Evolutionary conservation across 2,329 filamentous ascomycete species (phyloP), one percentile per base, ranked within the genome.

Genomic region (Aspergillus glaucus): DNA sequence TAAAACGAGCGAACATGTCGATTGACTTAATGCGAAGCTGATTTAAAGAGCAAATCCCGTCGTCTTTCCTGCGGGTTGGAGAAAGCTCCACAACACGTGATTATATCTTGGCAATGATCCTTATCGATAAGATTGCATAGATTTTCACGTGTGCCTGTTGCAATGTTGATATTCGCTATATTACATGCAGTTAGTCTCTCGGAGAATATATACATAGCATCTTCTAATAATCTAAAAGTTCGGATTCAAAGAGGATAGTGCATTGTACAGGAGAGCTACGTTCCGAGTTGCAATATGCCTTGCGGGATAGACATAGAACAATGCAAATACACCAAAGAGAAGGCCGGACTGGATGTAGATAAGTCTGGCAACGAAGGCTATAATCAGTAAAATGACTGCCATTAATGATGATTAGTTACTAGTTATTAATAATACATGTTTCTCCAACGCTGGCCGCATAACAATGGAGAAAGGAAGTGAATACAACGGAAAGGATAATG

Each of bases 1-100:
- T 34, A 45, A 60, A 50, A 50, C 59, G 60, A 50, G 59, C 54
- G 51, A 65, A 57, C 65, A 69, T 67, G 45, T 46, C 53, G 52
- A 42, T 50, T 43, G 46, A 49, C 39, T 56, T 32, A 45, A 46
- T 43, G 46, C 44, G 50, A 34, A 37, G 45, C 44, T 50, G 52
- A 47, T 48, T 55, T 55, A 45, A 42, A 54, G 49, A 53, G 51
- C 43, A 42, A 50, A 41, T 34, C 37, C 17, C 37, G 37, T 14
- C 37, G 19, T 19, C 17, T 14, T 40, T 14, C 37, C 37, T 40
- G 37, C 21, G 40, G 36, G 19, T 39, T 45, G 17, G 17, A 14
- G 28, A 34, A 22, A 52, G 42, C 49, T 46, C 47, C 47, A 21
- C 21, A 9, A 1, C 59, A 61, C 59, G 59, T 61, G 59, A 59